Percentiles rank a stretch among this genome's conserved stretches.
Evolutionary conservation across 331 rosid species (phyloP).

Genomic region (Pyrus hybrid): DNA sequence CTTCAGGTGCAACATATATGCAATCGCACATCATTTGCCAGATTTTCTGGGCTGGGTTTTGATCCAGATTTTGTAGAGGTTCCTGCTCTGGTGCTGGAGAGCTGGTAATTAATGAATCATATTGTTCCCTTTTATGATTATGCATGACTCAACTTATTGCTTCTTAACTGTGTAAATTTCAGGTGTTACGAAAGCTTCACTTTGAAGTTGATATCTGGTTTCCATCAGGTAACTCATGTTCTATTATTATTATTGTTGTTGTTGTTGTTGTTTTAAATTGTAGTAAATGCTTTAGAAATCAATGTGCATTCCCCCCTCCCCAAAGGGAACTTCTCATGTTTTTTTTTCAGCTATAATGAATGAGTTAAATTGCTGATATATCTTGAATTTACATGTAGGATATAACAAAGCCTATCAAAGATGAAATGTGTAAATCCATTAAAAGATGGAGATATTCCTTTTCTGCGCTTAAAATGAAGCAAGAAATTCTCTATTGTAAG

Average conservation of each 20-base stretch:
- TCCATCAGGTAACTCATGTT: conserved; percentile 53
- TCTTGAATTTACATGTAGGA: conserved; percentile 45
- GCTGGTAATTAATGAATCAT: conserved; percentile 45
- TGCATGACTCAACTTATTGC: conserved; percentile 5
- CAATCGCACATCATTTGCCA: conserved; percentile 75
- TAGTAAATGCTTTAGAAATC: not conserved
- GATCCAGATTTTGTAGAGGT: conserved; percentile 95
- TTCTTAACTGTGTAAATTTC: conserved; percentile 20
- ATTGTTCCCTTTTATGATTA: conserved; percentile 12
- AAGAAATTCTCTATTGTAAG: conserved; percentile 85
- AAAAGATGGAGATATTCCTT: conserved; percentile 81
- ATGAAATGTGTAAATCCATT: conserved; percentile 63
- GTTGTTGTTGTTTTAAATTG: not conserved
- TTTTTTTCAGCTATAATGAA: not conserved
- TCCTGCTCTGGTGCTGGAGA: conserved; percentile 80
- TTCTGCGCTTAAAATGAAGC: conserved; percentile 92
- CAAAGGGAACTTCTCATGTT: not conserved
- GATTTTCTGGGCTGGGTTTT: conserved; percentile 84
- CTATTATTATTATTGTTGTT: not conserved
- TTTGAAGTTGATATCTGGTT: conserved; percentile 90
- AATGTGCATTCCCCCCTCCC: not conserved
- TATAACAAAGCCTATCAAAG: conserved; percentile 79
- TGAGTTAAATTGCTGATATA: conserved; percentile 7
- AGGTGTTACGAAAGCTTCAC: conserved; percentile 81
- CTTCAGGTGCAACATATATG: conserved; percentile 87